These are phyloP conservation scores for Cutaneotrichosporon sp. DNA, from an alignment of 1,284 basidiomycete species.

Conservation along the genomic window DNA sequence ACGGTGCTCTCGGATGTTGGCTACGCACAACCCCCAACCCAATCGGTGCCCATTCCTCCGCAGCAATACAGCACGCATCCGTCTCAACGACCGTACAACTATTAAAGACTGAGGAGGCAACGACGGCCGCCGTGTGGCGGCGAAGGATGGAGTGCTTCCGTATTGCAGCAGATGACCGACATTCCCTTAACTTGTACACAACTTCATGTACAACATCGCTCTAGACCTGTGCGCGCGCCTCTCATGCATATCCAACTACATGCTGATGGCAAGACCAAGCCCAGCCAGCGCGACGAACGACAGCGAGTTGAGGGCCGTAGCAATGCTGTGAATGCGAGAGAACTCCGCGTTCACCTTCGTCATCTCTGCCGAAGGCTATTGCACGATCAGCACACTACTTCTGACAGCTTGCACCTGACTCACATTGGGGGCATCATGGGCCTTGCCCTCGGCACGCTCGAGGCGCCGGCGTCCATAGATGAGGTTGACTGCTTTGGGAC, in stretches of 20 bases:
- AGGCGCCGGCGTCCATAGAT: constrained; percentile 67
- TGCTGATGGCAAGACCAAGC: constrained; percentile 58
- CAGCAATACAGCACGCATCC: constrained; percentile 17
- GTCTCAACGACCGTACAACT: not conserved
- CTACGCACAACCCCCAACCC: not conserved
- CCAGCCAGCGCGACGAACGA: constrained; percentile 60
- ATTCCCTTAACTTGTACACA: too few relatives aligned
- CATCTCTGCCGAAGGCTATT: constrained; percentile 63
- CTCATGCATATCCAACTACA: constrained; percentile 34
- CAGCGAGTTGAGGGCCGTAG: constrained; percentile 55
- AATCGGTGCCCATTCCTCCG: constrained; percentile 22
- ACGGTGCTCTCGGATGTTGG: constrained; percentile 21
- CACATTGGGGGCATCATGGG: constrained; percentile 60
- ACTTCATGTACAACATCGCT: not conserved
- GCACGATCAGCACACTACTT: not conserved
- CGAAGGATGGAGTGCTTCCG: too few relatives aligned
- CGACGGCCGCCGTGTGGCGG: not conserved
- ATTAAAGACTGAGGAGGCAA: too few relatives aligned
- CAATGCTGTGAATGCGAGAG: constrained; percentile 61
- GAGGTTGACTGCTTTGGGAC: constrained; percentile 47
- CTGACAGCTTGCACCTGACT: constrained; percentile 19
- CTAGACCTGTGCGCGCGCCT: not conserved
- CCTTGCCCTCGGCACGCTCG: constrained; percentile 68
- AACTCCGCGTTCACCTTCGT: constrained; percentile 63
- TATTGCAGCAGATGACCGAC: too few relatives aligned